Evolutionary conservation across 345 rosid species (phyloP), one percentile per base, ranked within the genome.

Genomic region (Moricandia moricandioides): DNA sequence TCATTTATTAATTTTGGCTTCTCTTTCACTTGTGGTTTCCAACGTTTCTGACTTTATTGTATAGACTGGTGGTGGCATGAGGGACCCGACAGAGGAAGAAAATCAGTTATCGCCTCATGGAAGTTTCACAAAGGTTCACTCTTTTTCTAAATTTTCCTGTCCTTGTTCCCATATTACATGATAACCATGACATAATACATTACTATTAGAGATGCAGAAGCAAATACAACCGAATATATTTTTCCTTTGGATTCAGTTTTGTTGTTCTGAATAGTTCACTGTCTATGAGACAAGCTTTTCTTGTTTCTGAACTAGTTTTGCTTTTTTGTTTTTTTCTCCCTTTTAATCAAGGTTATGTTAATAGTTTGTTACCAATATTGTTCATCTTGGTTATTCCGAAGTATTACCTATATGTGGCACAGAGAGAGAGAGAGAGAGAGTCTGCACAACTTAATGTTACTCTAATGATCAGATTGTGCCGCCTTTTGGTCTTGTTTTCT

Each of bases 1-100:
- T 31, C 55, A 67, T 8, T 14, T 30, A 11, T 55, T 3, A 62
- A 61, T 35, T 66, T 72, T 16, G 49, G 64, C 58, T 76, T 29
- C 10, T 31, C 16, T 24, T 7, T 63, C 8, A 17, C 71, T 21
- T 47, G 55, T 62, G 70, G 14, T 61, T 39, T 24, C 62, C 69
- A 49, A 7, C 70, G 45, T 21, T 37, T 51, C 37, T 45, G 39
- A 63, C 54, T 65, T 59, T 51, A 11, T 51, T 73, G 34, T 78
- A 37, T 17, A 91, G 91, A 84, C 89, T 59, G 74, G 33, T 34
- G 93, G 96, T 37, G 85, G 91, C 37, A 68, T 88, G 62, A 85
- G 93, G 78, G 77, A 82, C 81, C 89, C 91, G 33, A 51, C 31
- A 2, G 72, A 84, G 37, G 84, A 79, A 14, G 97, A 91, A 83